Evolutionary conservation across 371 early-diverging fungal species (phyloP).

Genomic region (Lichtheimia corymbifera): DNA sequence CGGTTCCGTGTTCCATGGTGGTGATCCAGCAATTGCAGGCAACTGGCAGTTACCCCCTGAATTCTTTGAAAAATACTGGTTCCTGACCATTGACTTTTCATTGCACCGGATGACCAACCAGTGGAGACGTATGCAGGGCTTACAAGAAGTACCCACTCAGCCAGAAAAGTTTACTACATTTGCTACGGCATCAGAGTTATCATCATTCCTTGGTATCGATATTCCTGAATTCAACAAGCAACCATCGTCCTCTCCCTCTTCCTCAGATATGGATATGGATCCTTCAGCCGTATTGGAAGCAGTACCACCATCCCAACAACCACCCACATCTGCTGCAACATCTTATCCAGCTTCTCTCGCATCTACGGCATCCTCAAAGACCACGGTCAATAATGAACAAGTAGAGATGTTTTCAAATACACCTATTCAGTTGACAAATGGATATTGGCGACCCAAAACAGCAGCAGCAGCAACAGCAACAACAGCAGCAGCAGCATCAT

Average conservation of each 20-base stretch:
- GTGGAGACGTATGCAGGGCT: conserved; percentile 30
- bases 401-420: conserved; percentile 14
- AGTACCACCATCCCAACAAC: not conserved
- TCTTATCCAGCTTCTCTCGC: conserved; percentile 13
- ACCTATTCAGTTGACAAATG: conserved; percentile 19
- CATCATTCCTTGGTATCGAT: conserved; percentile 13
- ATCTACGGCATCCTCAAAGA: conserved; percentile 11
- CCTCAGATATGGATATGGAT: no score
- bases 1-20: conserved; percentile 46
- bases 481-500: not conserved
- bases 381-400: conserved; percentile 4
- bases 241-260: no score
- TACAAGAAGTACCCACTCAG: conserved; percentile 17
- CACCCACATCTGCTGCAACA: not conserved
- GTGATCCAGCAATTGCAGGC: conserved; percentile 48
- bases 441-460: conserved; percentile 6
- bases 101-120: conserved; percentile 26
- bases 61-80: conserved; percentile 52
- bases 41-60: conserved; percentile 48
- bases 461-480: not conserved
- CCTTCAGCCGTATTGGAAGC: no score
- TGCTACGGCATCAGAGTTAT: conserved; percentile 9
- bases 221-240: not conserved
- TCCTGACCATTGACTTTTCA: conserved; percentile 29
- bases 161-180: not conserved